Evolutionary conservation across 352 stramenopile genomes (phyloP).

Genomic region (Phytophthora uliginosa): DNA sequence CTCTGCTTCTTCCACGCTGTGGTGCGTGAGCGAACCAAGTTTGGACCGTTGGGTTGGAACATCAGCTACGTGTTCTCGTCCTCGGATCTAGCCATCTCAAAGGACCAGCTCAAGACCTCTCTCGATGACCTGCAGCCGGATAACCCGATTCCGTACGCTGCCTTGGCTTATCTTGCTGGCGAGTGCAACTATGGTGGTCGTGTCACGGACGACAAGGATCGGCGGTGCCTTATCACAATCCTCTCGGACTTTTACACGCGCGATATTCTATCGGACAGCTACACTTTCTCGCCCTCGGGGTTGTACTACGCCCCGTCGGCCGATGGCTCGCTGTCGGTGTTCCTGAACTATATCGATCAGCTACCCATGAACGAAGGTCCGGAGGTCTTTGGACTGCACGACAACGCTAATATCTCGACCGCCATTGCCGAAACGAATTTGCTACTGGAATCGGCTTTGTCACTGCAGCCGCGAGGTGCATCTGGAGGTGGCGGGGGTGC

Average conservation of each 20-base stretch:
- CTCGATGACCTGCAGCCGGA: slow-evolving; percentile 71
- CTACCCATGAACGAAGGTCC: slow-evolving; percentile 89
- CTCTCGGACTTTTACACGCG: slow-evolving; percentile 88
- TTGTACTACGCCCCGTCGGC: slow-evolving; percentile 80
- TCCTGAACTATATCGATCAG: slow-evolving; percentile 86
- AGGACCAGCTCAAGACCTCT: slow-evolving; percentile 88
- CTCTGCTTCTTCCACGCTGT: slow-evolving; percentile 96
- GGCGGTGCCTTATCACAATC: slow-evolving; percentile 88
- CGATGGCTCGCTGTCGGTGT: slow-evolving; percentile 53
- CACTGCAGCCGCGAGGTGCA: slow-evolving; percentile 87
- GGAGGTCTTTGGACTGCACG: slow-evolving; percentile 89
- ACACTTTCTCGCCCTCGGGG: slow-evolving; percentile 88
- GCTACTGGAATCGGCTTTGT: slow-evolving; percentile 91
- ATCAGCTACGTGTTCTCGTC: slow-evolving; percentile 92
- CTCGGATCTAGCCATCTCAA: slow-evolving; percentile 87
- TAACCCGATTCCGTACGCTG: slow-evolving; percentile 91
- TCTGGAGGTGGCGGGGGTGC: slow-evolving; percentile 56
- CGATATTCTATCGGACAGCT: slow-evolving; percentile 78
- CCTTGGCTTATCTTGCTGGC: slow-evolving; percentile 92
- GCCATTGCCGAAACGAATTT: slow-evolving; percentile 89
- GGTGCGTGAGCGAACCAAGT: slow-evolving; percentile 89
- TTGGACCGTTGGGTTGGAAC: slow-evolving; percentile 89
- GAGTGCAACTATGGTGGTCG: slow-evolving; percentile 97
- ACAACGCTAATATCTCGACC: slow-evolving; percentile 92
- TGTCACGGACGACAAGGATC: slow-evolving; percentile 96